These are phyloP conservation scores for Malus sieversii DNA, from an alignment of 306 rosid species.

Conservation along the genomic window DNA sequence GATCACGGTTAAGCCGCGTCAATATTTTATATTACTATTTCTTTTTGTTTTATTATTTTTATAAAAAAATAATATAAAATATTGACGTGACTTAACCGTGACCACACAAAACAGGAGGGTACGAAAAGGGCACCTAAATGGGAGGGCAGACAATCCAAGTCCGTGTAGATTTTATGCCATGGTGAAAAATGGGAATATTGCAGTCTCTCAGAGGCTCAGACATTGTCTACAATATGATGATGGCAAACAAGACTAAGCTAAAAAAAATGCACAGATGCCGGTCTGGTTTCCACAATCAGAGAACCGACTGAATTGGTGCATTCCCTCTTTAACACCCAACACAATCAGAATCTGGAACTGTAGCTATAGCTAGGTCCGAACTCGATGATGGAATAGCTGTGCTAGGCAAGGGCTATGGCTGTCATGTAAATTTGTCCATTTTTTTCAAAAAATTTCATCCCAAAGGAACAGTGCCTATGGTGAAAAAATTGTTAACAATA, in stretches of 20 bases:
- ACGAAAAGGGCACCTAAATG: too few species aligned
- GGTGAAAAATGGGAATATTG: not conserved
- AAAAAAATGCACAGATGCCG: not conserved
- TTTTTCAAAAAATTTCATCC: not conserved
- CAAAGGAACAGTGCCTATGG: not conserved
- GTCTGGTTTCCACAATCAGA: not conserved
- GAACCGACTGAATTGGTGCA: too few species aligned
- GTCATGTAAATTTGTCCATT: not conserved
- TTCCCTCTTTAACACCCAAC: not conserved
- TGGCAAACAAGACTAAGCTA: constrained; percentile 14
- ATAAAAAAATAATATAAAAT: too few species aligned
- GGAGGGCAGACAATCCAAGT: too few species aligned
- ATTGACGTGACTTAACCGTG: too few species aligned
- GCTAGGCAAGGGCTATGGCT: not conserved
- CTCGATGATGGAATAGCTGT: not conserved
- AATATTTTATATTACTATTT: too few species aligned
- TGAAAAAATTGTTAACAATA: not conserved
- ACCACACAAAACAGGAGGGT: too few species aligned
- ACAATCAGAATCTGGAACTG: not conserved
- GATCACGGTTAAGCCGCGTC: too few species aligned
- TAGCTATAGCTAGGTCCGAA: not conserved
- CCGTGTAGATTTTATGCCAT: not conserved
- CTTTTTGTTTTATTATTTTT: too few species aligned
- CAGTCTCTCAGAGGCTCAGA: not conserved
- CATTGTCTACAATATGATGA: not conserved